phyloP scores from a whole-genome alignment of 23 red algal genomes.

The Cyanidiococcus yangmingshanensis region DNA sequence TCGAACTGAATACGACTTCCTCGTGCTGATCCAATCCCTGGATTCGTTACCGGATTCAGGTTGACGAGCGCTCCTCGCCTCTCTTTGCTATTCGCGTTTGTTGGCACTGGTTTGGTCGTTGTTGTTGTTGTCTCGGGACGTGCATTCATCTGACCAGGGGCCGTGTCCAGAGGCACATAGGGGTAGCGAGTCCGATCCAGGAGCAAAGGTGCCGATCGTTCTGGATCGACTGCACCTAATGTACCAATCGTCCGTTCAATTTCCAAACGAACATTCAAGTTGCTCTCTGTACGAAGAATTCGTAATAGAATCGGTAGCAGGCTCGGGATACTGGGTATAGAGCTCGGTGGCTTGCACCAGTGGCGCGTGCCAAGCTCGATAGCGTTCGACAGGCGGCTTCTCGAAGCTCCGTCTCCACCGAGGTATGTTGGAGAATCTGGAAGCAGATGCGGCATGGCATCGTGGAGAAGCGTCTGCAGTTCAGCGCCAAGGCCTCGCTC shows the following conservation, averaged over 20 bases:
- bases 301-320: slow-evolving; percentile 61
- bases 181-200: background rate
- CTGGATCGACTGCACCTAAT: slow-evolving; percentile 80
- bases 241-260: slow-evolving; percentile 64
- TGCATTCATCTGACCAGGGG: background rate
- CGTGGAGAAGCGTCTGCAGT: slow-evolving; percentile 39
- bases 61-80: background rate
- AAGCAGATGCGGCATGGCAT: slow-evolving; percentile 59
- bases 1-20: background rate
- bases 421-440: slow-evolving; percentile 43
- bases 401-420: slow-evolving; percentile 27
- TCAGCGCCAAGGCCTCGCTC: slow-evolving; percentile 38
- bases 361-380: slow-evolving; percentile 52
- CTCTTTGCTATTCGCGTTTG: background rate
- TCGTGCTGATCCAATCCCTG: background rate
- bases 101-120: no score
- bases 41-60: background rate
- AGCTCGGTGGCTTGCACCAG: no score
- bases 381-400: slow-evolving; percentile 53
- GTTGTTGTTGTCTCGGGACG: background rate
- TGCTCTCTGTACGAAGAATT: slow-evolving; percentile 43
- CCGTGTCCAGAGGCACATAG: background rate
- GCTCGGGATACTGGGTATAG: slow-evolving; percentile 41
- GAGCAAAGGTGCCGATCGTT: background rate
- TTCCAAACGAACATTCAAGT: slow-evolving; percentile 50